These are phyloP conservation scores for Ophiosphaerella herpotricha DNA, from an alignment of 2,329 filamentous ascomycete species.

Conservation along the genomic window DNA sequence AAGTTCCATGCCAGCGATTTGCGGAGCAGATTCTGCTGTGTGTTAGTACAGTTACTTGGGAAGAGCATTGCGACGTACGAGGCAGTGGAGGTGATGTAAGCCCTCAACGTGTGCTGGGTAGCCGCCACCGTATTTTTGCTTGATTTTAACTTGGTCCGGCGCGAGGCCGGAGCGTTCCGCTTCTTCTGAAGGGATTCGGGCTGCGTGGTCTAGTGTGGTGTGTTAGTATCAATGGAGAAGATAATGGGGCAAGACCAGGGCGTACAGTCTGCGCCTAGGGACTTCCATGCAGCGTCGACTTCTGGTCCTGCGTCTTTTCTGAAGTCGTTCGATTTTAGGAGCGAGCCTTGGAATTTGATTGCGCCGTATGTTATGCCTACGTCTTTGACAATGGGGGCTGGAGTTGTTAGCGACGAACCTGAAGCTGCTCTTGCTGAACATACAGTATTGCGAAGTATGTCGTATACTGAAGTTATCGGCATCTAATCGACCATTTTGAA, in stretches of 20 bases:
- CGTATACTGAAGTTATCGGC: conserved; percentile 33
- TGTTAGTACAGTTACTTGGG: background rate
- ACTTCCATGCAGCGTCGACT: conserved; percentile 63
- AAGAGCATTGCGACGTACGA: conserved; percentile 46
- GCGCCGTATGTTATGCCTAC: conserved; percentile 48
- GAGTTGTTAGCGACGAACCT: background rate
- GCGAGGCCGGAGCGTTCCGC: conserved; percentile 57
- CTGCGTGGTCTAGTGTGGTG: conserved; percentile 30
- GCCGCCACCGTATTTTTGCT: conserved; percentile 62
- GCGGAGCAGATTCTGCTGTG: conserved; percentile 59
- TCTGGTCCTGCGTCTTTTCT: conserved; percentile 56
- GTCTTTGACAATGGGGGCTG: conserved; percentile 45
- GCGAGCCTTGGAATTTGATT: conserved; percentile 60
- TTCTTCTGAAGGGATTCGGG: conserved; percentile 56
- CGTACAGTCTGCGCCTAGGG: conserved; percentile 57
- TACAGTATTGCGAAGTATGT: conserved; percentile 42
- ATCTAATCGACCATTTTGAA: conserved; percentile 15
- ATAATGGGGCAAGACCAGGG: background rate
- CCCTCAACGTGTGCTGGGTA: conserved; percentile 63
- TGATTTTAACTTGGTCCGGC: conserved; percentile 61
- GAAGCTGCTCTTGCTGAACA: background rate
- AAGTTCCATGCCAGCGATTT: conserved; percentile 65
- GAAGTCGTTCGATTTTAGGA: conserved; percentile 60
- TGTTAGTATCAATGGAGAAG: background rate
- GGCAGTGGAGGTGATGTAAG: conserved; percentile 62